A percentile compares a stretch with the other conserved stretches of the same genome.
Evolutionary conservation across 306 rosid genomes (phyloP).

Genomic region (Geum urbanum): DNA sequence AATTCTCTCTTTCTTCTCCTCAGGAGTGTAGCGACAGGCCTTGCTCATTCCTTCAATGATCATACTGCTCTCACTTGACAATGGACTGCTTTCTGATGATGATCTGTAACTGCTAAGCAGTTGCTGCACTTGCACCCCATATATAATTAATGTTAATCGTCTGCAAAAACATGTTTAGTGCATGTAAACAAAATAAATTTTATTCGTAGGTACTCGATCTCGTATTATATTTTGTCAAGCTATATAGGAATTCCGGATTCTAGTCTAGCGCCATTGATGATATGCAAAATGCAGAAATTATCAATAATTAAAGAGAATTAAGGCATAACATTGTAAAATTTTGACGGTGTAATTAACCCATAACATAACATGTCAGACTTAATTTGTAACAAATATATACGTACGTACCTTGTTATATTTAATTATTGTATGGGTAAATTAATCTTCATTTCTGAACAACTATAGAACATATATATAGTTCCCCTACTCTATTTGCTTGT

Average conservation of each 20-base stretch:
- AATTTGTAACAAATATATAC: too few species aligned
- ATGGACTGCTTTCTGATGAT: constrained; percentile 49
- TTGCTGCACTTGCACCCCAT: constrained; percentile 16
- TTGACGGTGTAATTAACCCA: too few species aligned
- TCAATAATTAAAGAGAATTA: too few species aligned
- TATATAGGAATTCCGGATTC: too few species aligned
- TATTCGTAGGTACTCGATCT: background rate
- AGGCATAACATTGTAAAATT: too few species aligned
- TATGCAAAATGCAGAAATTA: background rate
- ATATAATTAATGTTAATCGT: constrained; percentile 27
- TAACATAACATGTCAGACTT: too few species aligned
- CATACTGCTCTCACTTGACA: constrained; percentile 67
- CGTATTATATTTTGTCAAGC: background rate
- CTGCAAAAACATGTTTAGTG: constrained; percentile 26
- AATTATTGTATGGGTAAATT: too few species aligned
- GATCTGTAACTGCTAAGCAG: constrained; percentile 27
- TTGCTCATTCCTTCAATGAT: constrained; percentile 88
- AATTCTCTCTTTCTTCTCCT: constrained; percentile 78
- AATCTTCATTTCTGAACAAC: too few species aligned
- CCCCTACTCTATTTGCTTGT: too few species aligned
- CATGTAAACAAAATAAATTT: background rate
- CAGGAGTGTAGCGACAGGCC: constrained; percentile 63
- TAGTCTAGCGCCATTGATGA: background rate
- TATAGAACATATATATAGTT: too few species aligned
- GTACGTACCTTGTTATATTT: too few species aligned